phyloP scores from a whole-genome alignment of 2,329 filamentous ascomycete genomes.

The Coniochaeta sp. region DNA sequence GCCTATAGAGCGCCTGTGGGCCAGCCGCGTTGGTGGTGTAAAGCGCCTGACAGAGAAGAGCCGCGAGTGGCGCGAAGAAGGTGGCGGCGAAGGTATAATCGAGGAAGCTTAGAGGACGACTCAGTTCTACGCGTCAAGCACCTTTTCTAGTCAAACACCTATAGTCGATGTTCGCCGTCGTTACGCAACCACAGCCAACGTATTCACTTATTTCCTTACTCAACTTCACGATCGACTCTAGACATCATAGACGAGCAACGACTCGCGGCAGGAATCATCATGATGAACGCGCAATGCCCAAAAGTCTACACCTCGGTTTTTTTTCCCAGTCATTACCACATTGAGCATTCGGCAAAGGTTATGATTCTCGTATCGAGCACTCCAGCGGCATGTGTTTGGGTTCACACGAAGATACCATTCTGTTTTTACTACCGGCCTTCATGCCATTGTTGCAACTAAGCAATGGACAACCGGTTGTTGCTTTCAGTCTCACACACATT shows the following conservation, averaged over 20 bases:
- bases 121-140: no score
- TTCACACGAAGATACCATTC: slow-evolving; percentile 2
- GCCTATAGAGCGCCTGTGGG: slow-evolving; percentile 83
- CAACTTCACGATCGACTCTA: background rate
- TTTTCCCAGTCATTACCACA: background rate
- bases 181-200: background rate
- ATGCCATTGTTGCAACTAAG: background rate
- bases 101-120: slow-evolving; percentile 43
- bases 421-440: background rate
- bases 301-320: slow-evolving; percentile 2
- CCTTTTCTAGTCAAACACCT: background rate
- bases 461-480: background rate
- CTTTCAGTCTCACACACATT: background rate
- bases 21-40: slow-evolving; percentile 71
- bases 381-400: background rate
- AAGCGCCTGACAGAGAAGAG: slow-evolving; percentile 75
- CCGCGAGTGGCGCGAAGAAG: slow-evolving; percentile 85
- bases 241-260: slow-evolving; percentile 3
- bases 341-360: background rate
- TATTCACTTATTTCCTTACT: background rate
- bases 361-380: background rate
- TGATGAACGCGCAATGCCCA: background rate
- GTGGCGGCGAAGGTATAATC: slow-evolving; percentile 62
- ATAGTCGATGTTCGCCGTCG: background rate
- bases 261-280: background rate